A percentile compares a stretch with the other conserved stretches of the same genome.
These are phyloP conservation scores for Corymbia maculata DNA, from an alignment of 345 rosid genomes.

Conservation along the genomic window DNA sequence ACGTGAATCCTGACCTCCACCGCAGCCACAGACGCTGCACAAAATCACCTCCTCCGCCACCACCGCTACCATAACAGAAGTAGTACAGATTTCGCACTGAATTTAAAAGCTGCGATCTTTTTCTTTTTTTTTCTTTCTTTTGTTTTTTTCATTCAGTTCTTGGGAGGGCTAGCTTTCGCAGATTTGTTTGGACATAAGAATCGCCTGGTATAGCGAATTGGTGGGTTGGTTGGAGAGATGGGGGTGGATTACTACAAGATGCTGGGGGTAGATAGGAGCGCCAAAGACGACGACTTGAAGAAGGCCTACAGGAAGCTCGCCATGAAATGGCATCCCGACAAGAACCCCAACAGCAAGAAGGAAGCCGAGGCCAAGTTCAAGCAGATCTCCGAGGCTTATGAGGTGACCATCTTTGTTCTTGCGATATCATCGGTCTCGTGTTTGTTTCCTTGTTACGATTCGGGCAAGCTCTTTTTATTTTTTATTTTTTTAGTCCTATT, in stretches of 20 bases:
- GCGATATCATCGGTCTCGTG: background rate
- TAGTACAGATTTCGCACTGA: background rate
- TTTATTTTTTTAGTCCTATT: background rate
- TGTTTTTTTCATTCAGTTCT: background rate
- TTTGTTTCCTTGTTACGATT: background rate
- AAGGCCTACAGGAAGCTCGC: slow-evolving; percentile 84
- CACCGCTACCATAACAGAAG: background rate
- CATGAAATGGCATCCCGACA: slow-evolving; percentile 93
- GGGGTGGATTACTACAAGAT: slow-evolving; percentile 53
- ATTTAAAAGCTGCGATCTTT: background rate
- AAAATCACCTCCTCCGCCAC: background rate
- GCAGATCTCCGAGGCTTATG: slow-evolving; percentile 84
- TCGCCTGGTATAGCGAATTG: background rate
- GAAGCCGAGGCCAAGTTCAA: slow-evolving; percentile 87
- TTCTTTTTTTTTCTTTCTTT: background rate
- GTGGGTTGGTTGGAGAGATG: slow-evolving; percentile 8
- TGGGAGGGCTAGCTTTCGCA: background rate
- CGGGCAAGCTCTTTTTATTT: background rate
- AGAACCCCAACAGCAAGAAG: slow-evolving; percentile 73
- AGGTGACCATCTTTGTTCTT: slow-evolving; percentile 14
- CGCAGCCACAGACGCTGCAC: background rate
- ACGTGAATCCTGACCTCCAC: background rate
- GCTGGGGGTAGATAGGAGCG: slow-evolving; percentile 50
- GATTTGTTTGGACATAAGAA: background rate
- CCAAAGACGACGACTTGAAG: slow-evolving; percentile 70